Evolutionary conservation across 306 rosid species (phyloP).

Genomic region (Quercus gilva): DNA sequence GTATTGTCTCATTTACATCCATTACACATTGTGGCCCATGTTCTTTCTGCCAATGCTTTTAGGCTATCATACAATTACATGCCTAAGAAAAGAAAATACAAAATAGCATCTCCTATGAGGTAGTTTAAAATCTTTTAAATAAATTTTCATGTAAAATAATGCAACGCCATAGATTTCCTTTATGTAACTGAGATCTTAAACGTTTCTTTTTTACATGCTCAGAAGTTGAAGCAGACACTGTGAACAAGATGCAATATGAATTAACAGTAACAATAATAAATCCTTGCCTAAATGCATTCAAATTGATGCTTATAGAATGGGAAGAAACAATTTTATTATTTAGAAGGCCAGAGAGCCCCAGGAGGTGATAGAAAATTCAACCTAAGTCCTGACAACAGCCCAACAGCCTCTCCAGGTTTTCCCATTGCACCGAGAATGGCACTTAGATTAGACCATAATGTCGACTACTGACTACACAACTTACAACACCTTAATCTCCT

Average conservation of each 20-base stretch:
- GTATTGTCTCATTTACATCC: background rate
- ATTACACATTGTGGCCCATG: background rate
- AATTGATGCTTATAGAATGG: background rate
- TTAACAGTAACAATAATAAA: background rate
- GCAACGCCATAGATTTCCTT: background rate
- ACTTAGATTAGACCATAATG: background rate
- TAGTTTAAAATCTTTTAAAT: background rate
- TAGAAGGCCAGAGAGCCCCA: too few relatives aligned
- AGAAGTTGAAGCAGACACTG: background rate
- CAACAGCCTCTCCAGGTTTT: background rate
- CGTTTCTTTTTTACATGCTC: background rate
- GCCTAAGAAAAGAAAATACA: background rate
- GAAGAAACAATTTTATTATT: background rate
- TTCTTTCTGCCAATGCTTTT: background rate
- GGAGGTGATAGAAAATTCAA: too few relatives aligned
- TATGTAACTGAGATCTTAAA: background rate
- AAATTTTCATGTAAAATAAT: background rate
- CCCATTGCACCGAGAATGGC: background rate
- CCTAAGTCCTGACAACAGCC: background rate
- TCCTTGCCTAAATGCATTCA: background rate
- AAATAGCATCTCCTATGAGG: background rate
- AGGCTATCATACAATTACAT: background rate
- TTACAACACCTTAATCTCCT: background rate
- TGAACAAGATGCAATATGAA: background rate
- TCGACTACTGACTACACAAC: background rate